Percentiles rank a stretch among this genome's conserved stretches.
Evolutionary conservation across 1,284 basidiomycete genomes (phyloP).

Genomic region (Microbotryum silenes-acaulis): DNA sequence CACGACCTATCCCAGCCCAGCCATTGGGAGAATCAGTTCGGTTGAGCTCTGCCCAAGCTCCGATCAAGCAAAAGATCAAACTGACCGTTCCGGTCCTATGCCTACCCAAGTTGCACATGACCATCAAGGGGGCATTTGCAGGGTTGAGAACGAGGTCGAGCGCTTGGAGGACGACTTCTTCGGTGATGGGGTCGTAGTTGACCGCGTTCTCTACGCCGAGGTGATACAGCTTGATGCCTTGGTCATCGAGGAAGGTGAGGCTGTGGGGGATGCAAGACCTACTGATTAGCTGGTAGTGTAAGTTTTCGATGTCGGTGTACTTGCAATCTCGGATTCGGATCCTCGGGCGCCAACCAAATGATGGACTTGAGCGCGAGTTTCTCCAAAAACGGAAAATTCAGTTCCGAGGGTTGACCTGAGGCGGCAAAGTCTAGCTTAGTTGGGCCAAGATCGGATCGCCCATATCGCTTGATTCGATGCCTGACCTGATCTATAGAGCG

Average conservation of each 20-base stretch:
- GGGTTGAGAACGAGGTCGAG: constrained; percentile 47
- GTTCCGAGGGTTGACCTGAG: constrained; percentile 48
- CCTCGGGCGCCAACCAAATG: constrained; percentile 51
- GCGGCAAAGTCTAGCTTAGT: constrained; percentile 48
- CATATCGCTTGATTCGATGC: constrained; percentile 40
- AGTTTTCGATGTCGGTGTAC: constrained; percentile 17
- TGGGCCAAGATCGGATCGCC: too few species aligned
- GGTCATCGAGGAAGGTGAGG: constrained; percentile 28
- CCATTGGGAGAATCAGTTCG: neutral
- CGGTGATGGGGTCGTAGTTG: constrained; percentile 44
- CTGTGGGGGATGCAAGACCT: constrained; percentile 4
- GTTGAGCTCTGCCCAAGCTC: too few species aligned
- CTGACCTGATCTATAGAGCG: constrained; percentile 44
- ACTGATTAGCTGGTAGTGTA: neutral
- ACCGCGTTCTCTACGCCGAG: constrained; percentile 42
- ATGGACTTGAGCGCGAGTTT: constrained; percentile 46
- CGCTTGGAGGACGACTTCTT: constrained; percentile 49
- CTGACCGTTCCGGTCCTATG: constrained; percentile 48
- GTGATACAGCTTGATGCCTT: constrained; percentile 37
- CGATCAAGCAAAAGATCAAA: neutral
- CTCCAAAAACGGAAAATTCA: constrained; percentile 50
- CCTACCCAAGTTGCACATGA: constrained; percentile 50
- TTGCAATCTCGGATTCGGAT: constrained; percentile 47
- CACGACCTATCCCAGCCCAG: constrained; percentile 44
- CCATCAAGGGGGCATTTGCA: constrained; percentile 45